Base-by-base conservation (phyloP, 805 yeast species). In the Candida koratica region DNA sequence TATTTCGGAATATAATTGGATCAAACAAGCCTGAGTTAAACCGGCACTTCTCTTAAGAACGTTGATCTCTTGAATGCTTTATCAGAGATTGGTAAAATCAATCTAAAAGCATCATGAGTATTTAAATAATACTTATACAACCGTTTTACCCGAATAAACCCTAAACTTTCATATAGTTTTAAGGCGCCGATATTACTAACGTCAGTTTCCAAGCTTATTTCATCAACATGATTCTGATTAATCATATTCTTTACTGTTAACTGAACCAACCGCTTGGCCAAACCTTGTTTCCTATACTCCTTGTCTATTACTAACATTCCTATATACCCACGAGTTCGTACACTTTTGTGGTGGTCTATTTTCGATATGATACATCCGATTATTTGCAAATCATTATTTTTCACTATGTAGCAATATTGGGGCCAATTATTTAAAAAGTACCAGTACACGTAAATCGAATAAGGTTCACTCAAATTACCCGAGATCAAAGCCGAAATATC, bases 361-460 rank as follows among this genome's bases (percentile, higher is more conserved):
- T 88, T 86, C 35, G 94, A 80, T 5, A 93, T 84, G 6, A 90
- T 79, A 25, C 83, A 85, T 3, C 97, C 98, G n/a, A 89, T 67
- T 2, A 81, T 69, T 13, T 53, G 37, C 1, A 52, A 49, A 2
- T 44, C 46, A 32, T 66, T 70, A 13, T 34, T 17, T 39, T 71
- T 71, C 7, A 83, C 90, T 25, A 84, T 52, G 36, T 73, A 73
- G 42, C 95, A 83, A 39, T 88, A 70, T 31, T 83, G 80, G 1
- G 97, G 96, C 96, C 97, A 89, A 48, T 80, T 81, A 49, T 83
- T 82, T 28, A 93, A 64, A 54, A 93, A 93, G 61, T 82, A 93
- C 53, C 95, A 73, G 59, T 89, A 93, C 2, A 93, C 97, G 51
- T 86, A 93, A 13, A 86, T 74, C 4, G 97, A 89, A 55, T 93